Evolutionary conservation across 495 filamentous ascomycete species (phyloP).

Genomic region (Stereocaulon alpinum): DNA sequence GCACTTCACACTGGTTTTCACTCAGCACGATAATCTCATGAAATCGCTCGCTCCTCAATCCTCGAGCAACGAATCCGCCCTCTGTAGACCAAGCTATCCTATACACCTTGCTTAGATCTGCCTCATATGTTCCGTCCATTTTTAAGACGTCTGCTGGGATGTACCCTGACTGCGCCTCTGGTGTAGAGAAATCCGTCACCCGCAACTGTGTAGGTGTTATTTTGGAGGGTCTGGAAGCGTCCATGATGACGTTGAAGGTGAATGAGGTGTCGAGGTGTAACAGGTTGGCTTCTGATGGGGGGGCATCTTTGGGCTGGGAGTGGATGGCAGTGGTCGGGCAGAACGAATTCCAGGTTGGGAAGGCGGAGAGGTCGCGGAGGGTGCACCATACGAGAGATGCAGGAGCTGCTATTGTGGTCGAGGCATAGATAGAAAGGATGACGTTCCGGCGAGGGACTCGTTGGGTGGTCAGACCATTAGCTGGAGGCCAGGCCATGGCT

Average conservation of each 20-base stretch:
- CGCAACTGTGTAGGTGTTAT: constrained; percentile 22
- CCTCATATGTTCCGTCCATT: constrained; percentile 2
- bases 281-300: not conserved
- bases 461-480: constrained; percentile 23
- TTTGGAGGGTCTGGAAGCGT: constrained; percentile 27
- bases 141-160: not conserved
- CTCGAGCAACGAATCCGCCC: constrained; percentile 24
- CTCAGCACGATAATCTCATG: constrained; percentile 27
- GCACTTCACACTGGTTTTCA: constrained; percentile 13
- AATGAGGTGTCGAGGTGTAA: constrained; percentile 30
- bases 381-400: constrained; percentile 28
- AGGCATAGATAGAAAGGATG: constrained; percentile 29
- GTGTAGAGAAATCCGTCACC: constrained; percentile 28
- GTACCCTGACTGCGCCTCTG: constrained; percentile 15
- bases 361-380: constrained; percentile 35
- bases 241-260: constrained; percentile 38
- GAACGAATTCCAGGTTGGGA: constrained; percentile 37
- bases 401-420: constrained; percentile 29
- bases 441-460: constrained; percentile 27
- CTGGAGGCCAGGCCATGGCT: constrained; percentile 9
- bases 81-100: constrained; percentile 34
- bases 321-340: constrained; percentile 34
- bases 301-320: constrained; percentile 24
- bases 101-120: constrained; percentile 18
- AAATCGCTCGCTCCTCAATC: constrained; percentile 33